phyloP scores from a whole-genome alignment of 495 filamentous ascomycete species.

The Beverwykella pulmonaria region DNA sequence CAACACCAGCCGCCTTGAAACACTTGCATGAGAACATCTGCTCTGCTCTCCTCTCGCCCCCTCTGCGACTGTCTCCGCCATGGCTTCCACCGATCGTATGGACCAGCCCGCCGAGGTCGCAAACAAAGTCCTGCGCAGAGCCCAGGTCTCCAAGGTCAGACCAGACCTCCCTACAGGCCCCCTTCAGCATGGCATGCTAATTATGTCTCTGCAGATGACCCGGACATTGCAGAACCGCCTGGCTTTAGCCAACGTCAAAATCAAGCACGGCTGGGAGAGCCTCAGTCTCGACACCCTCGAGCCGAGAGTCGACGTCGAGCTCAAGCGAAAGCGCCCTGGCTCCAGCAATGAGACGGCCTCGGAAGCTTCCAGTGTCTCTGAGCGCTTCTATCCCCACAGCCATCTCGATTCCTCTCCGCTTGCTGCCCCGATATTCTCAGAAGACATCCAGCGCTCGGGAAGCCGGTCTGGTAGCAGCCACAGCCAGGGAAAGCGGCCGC shows the following conservation, averaged over 20 bases:
- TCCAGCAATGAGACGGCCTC: constrained; percentile 69
- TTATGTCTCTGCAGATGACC: constrained; percentile 67
- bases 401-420: constrained; percentile 65
- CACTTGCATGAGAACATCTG: constrained; percentile 20
- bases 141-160: constrained; percentile 82
- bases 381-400: constrained; percentile 56
- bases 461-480: constrained; percentile 58
- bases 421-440: constrained; percentile 69
- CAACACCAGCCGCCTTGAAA: constrained; percentile 29
- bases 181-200: constrained; percentile 34
- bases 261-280: constrained; percentile 85
- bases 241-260: constrained; percentile 94
- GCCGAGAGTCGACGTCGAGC: constrained; percentile 70
- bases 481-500: constrained; percentile 54
- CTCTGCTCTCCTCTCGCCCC: background rate
- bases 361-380: constrained; percentile 73
- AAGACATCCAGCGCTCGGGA: constrained; percentile 61
- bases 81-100: constrained; percentile 41
- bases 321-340: constrained; percentile 63
- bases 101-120: constrained; percentile 65
- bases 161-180: constrained; percentile 31
- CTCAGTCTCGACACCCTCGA: constrained; percentile 75
- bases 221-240: constrained; percentile 87
- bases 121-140: constrained; percentile 68
- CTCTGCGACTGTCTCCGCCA: constrained; percentile 23